phyloP scores from a whole-genome alignment of 306 rosid species.

The Cajanus cajan region DNA sequence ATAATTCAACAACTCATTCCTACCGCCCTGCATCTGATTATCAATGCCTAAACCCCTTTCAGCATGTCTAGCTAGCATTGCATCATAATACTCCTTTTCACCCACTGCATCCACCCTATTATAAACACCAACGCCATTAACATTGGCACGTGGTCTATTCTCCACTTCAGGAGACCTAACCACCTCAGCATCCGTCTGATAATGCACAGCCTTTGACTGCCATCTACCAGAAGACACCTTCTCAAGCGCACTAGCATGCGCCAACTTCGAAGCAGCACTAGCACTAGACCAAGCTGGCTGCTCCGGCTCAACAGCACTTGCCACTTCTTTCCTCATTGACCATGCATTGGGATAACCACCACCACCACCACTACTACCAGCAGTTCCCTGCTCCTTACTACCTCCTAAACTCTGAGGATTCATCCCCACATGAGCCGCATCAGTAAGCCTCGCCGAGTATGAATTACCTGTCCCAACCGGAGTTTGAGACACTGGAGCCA shows the following conservation, averaged over 20 bases:
- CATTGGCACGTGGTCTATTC: conserved; percentile 37
- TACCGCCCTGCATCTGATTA: conserved; percentile 47
- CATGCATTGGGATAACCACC: conserved; percentile 67
- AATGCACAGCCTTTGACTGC: conserved; percentile 68
- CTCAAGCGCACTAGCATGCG: conserved; percentile 86
- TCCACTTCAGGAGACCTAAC: conserved; percentile 53
- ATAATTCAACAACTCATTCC: conserved; percentile 56
- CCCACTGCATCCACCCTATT: conserved; percentile 42
- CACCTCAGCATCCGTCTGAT: conserved; percentile 62
- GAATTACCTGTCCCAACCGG: conserved; percentile 47
- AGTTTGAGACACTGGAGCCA: conserved; percentile 47
- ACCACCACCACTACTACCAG: conserved; percentile 10
- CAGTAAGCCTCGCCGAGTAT: conserved; percentile 59
- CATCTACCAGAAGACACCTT: conserved; percentile 96
- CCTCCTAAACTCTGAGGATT: conserved; percentile 51
- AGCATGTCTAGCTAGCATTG: conserved; percentile 52
- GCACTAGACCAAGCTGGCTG: conserved; percentile 68
- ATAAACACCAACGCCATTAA: conserved; percentile 35
- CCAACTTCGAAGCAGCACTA: conserved; percentile 76
- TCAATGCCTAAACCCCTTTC: conserved; percentile 54
- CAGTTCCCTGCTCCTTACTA: conserved; percentile 45
- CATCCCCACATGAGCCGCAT: conserved; percentile 34
- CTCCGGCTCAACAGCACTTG: conserved; percentile 47
- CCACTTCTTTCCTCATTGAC: conserved; percentile 80
- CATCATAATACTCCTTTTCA: conserved; percentile 56